These are phyloP conservation scores for Saturnispora halmiae DNA, from an alignment of 805 yeast genomes.

Conservation along the genomic window DNA sequence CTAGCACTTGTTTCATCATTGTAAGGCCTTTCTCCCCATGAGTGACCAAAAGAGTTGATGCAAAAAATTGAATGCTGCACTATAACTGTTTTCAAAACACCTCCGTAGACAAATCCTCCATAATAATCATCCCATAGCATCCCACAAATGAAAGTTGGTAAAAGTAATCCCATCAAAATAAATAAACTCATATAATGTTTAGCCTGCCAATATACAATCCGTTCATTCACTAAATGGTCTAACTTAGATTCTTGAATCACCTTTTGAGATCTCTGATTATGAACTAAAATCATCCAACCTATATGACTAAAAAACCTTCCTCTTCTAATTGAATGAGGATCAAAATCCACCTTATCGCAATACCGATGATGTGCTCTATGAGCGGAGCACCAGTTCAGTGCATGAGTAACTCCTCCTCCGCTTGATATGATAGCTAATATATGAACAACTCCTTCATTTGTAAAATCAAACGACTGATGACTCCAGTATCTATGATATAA, in stretches of 20 bases:
- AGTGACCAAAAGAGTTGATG: slow-evolving; percentile 79
- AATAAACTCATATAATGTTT: slow-evolving; percentile 55
- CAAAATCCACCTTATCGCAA: slow-evolving; percentile 71
- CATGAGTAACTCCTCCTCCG: slow-evolving; percentile 69
- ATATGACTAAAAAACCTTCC: slow-evolving; percentile 78
- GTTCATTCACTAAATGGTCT: slow-evolving; percentile 56
- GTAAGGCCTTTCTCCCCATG: slow-evolving; percentile 63
- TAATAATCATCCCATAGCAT: slow-evolving; percentile 59
- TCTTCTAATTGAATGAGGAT: slow-evolving; percentile 76
- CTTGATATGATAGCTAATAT: slow-evolving; percentile 54
- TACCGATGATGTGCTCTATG: slow-evolving; percentile 89
- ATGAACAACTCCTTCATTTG: slow-evolving; percentile 36
- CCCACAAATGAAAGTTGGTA: slow-evolving; percentile 63
- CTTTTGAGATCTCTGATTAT: slow-evolving; percentile 43
- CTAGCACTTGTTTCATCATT: slow-evolving; percentile 67
- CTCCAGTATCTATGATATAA: slow-evolving; percentile 78
- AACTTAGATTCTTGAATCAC: slow-evolving; percentile 35
- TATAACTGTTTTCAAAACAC: slow-evolving; percentile 57
- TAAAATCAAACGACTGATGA: slow-evolving; percentile 43
- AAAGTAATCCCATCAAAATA: slow-evolving; percentile 35
- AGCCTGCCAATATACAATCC: slow-evolving; percentile 58
- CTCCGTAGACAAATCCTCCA: slow-evolving; percentile 77
- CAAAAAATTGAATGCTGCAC: slow-evolving; percentile 76
- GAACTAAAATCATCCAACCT: slow-evolving; percentile 76
- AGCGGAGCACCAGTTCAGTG: slow-evolving; percentile 69